Percentiles rank a stretch among this genome's conserved stretches.
Evolutionary conservation across 1,139 yeast species (phyloP).

Genomic region (Candida glucosophila): DNA sequence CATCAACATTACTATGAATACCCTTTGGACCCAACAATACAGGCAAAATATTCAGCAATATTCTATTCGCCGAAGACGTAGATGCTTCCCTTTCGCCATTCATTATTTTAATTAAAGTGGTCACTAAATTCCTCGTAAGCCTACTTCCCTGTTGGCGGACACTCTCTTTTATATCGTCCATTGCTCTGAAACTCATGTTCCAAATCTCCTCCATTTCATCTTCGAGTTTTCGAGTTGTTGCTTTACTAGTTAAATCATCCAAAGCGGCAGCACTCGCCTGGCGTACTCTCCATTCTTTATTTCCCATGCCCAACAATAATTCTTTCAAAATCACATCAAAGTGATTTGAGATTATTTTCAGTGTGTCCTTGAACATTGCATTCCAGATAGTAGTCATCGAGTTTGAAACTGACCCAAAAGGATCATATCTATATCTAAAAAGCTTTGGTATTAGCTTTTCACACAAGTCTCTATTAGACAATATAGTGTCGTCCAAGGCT

Average conservation of each 20-base stretch:
- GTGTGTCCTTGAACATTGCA: conserved; percentile 55
- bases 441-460: conserved; percentile 69
- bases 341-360: conserved; percentile 44
- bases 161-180: conserved; percentile 94
- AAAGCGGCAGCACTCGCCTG: conserved; percentile 81
- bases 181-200: conserved; percentile 79
- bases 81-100: conserved; percentile 17
- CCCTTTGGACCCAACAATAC: conserved; percentile 76
- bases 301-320: conserved; percentile 61
- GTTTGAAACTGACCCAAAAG: conserved; percentile 61
- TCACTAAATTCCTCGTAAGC: conserved; percentile 60
- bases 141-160: conserved; percentile 75
- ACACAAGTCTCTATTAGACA: conserved; percentile 46
- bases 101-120: conserved; percentile 51
- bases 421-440: conserved; percentile 80
- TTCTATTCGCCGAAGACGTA: conserved; percentile 30
- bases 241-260: conserved; percentile 59
- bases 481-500: conserved; percentile 56
- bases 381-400: conserved; percentile 91
- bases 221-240: conserved; percentile 47
- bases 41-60: conserved; percentile 62
- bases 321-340: conserved; percentile 57
- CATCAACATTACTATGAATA: conserved; percentile 77
- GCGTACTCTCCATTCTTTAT: conserved; percentile 87
- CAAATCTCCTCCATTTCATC: conserved; percentile 58